Evolutionary conservation across 257 asterid genomes (phyloP), one percentile per base, ranked within the genome.

Genomic region (Fraxinus americana): DNA sequence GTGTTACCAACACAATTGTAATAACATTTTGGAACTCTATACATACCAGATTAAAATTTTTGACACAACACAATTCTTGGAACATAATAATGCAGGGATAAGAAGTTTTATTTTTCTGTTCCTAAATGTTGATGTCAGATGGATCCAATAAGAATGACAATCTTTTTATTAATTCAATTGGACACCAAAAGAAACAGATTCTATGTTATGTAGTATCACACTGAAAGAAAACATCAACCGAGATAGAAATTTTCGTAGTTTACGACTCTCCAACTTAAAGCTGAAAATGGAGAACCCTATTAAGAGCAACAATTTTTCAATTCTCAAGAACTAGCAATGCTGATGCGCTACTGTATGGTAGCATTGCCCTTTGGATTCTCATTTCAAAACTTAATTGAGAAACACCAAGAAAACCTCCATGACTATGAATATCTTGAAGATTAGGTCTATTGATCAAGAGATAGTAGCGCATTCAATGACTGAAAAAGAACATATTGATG

Each of bases 11-110:
- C 39, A 63, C 80, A 63, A 78, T 70, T 76, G 78, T 76, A 74
- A 61, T 63, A 75, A 41, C 71, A 77, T 69, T 79, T 78, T 84
- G 78, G 76, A 75, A 13, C 61, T 75, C 36, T 81, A 81, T 81
- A 78, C 35, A 81, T 81, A 81, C 70, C 70, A 77, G 76, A 76
- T 76, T 4, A 17, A 19, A 52, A 30, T 30, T 17, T 1, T 16
- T 43, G 52, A 43, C 17, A 43, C 4, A 43, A 43, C 52, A 43
- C 17, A 12, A 43, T 43, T 43, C 4, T 43, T 43, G 52, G 16
- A 43, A 43, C 52, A 43, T 43, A 43, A 43, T 43, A 43, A 43
- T 2, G 52, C 52, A 17, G 63, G 23, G 23, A 52, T 52, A 52
- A 5, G 63, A 17, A 30, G 34, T 30, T 52, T 52, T 0, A 14